phyloP scores from a whole-genome alignment of 169 alveolate species.

The Theileria orientalis region DNA sequence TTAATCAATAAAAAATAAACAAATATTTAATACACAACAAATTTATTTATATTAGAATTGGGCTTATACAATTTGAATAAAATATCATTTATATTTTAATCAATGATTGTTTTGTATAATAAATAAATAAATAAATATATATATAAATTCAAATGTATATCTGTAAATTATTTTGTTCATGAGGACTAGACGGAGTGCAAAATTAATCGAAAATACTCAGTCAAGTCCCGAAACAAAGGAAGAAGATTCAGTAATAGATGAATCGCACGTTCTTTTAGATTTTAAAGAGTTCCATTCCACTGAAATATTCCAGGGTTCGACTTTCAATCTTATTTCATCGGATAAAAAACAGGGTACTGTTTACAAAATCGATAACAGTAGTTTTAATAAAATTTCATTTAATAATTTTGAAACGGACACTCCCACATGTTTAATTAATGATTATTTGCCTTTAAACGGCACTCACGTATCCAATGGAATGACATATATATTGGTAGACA shows the following conservation, averaged over 20 bases:
- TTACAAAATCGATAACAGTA: conserved; percentile 27
- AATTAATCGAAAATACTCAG: too few species aligned
- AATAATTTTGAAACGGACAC: conserved; percentile 22
- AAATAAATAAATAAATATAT: too few species aligned
- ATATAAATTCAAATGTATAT: too few species aligned
- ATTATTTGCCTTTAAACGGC: conserved; percentile 42
- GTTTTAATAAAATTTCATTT: conserved; percentile 17
- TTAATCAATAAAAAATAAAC: too few species aligned
- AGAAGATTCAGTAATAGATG: conserved; percentile 44
- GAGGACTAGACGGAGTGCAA: background rate
- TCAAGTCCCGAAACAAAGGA: background rate
- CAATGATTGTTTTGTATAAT: too few species aligned
- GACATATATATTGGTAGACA: conserved; percentile 46
- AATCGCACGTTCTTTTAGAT: conserved; percentile 43
- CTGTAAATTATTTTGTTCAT: too few species aligned
- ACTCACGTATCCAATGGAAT: conserved; percentile 28
- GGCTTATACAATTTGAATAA: too few species aligned
- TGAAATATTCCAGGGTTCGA: conserved; percentile 41
- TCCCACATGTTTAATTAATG: conserved; percentile 47
- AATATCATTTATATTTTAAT: too few species aligned
- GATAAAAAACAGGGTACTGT: conserved; percentile 17
- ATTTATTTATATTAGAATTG: too few species aligned
- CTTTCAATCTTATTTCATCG: conserved; percentile 15
- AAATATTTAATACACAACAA: too few species aligned
- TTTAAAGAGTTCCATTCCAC: conserved; percentile 65